phyloP scores from a whole-genome alignment of 441 rosid genomes.

The Aleurites moluccanus region DNA sequence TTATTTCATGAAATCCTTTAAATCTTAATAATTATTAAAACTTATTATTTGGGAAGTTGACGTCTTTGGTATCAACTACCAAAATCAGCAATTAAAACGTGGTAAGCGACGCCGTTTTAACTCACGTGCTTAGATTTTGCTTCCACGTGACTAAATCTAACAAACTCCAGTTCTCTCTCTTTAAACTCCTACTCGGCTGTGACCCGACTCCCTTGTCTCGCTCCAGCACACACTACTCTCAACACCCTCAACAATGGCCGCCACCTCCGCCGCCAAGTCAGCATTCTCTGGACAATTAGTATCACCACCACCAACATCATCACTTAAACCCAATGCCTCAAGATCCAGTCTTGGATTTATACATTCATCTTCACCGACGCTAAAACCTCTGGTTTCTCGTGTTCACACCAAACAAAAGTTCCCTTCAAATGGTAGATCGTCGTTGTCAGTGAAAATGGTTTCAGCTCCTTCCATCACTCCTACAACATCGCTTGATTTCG shows the following conservation, averaged over 20 bases:
- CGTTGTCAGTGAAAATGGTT: conserved; percentile 31
- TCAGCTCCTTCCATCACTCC: conserved; percentile 29
- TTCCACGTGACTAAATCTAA: conserved; percentile 8
- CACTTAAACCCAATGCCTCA: background rate
- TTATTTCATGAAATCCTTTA: no score
- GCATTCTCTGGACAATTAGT: background rate
- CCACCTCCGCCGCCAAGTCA: background rate
- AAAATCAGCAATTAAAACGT: background rate
- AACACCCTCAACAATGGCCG: conserved; percentile 9
- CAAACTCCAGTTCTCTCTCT: background rate
- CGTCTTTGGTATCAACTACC: background rate
- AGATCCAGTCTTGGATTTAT: conserved; percentile 9
- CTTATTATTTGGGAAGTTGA: background rate
- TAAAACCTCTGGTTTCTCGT: conserved; percentile 27
- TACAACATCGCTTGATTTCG: conserved; percentile 49
- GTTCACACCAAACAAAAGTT: conserved; percentile 15
- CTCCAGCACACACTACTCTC: background rate
- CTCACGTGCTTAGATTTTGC: background rate
- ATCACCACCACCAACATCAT: background rate
- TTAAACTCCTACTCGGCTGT: background rate
- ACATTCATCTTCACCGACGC: conserved; percentile 23
- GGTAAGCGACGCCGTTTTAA: conserved; percentile 1
- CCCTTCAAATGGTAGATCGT: conserved; percentile 15
- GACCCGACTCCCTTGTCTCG: background rate
- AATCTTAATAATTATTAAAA: no score